Evolutionary conservation across 2,329 filamentous ascomycete species (phyloP), one percentile per base, ranked within the genome.

Genomic region (Arthrobotrys sphaeroides): DNA sequence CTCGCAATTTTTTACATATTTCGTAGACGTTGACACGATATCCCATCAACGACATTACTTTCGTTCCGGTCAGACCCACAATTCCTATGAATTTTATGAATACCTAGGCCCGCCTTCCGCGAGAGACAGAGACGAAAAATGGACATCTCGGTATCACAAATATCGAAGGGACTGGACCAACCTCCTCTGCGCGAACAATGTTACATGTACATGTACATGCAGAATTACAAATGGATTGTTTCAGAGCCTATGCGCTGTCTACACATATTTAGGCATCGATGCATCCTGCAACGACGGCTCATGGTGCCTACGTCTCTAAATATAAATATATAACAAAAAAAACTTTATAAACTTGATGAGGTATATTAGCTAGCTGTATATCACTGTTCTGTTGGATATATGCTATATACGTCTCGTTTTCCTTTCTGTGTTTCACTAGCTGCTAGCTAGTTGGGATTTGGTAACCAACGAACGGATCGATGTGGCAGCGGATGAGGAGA

Each of bases 401-500:
- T 33, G n/a, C 31, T 16, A 28, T 53, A 53, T 53, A n/a, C 47
- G n/a, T 18, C 12, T 20, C 12, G 7, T 33, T 33, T 7, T 12
- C 5, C 31, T 33, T 12, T 12, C 24, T 53, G 26, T 33, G 47
- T 33, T 31, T 53, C 47, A 22, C 47, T 31, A 53, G 45, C 22
- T 45, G 16, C 16, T n/a, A n/a, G n/a, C n/a, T n/a, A n/a, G 45
- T 49, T 49, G 45, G n/a, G n/a, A 49, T 31, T 22, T 49, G 45
- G 13, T 6, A 53, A 33, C 51, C n/a, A 55, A 18, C 31, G 51
- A n/a, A n/a, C n/a, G n/a, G n/a, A n/a, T n/a, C n/a, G 31, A 38
- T 38, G 51, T 55, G 51, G 51, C 31, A 38, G 51, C 51, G 51
- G 51, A 55, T 55, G 51, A 55, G 51, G 51, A 55, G 51, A 55